A percentile compares a stretch with the other conserved stretches of the same genome.
Conservation (phyloP, 352 stramenopile genomes). For the Globisporangium nagaii region DNA sequence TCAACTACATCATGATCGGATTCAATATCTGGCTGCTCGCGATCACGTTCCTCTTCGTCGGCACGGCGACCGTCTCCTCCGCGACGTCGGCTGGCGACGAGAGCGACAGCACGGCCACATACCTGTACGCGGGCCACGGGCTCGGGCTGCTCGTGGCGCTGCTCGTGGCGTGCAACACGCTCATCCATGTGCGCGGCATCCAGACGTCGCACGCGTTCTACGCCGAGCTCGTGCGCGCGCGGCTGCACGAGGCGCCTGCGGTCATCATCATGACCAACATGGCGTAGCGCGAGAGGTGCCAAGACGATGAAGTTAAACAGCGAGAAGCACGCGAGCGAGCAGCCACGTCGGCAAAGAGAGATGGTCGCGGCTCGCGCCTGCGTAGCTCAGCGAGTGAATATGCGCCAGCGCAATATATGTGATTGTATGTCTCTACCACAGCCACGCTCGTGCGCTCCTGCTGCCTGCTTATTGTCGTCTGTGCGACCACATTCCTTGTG, state of each 20-base stretch:
- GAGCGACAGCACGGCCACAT: constrained; percentile 18
- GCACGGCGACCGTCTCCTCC: constrained; percentile 8
- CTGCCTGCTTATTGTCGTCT: neutral
- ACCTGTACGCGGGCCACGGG: constrained; percentile 33
- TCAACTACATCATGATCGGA: constrained; percentile 65
- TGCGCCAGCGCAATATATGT: neutral
- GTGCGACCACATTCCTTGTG: no score
- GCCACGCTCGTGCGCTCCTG: no score
- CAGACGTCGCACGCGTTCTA: constrained; percentile 26
- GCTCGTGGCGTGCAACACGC: constrained; percentile 43
- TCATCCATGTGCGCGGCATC: constrained; percentile 57
- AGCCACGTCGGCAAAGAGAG: no score
- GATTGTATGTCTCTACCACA: neutral
- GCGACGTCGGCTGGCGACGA: constrained; percentile 5
- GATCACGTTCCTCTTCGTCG: constrained; percentile 31
- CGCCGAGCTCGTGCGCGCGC: constrained; percentile 25
- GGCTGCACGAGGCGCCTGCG: neutral
- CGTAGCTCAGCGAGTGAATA: neutral
- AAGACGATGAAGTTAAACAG: constrained; percentile 1
- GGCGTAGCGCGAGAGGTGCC: neutral
- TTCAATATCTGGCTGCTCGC: constrained; percentile 63
- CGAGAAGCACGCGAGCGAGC: no score
- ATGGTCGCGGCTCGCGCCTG: neutral
- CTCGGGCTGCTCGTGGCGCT: constrained; percentile 41
- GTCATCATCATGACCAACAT: constrained; percentile 15